Conservation (phyloP, 164 flowering plant species). For the Magnolia changhungtana region DNA sequence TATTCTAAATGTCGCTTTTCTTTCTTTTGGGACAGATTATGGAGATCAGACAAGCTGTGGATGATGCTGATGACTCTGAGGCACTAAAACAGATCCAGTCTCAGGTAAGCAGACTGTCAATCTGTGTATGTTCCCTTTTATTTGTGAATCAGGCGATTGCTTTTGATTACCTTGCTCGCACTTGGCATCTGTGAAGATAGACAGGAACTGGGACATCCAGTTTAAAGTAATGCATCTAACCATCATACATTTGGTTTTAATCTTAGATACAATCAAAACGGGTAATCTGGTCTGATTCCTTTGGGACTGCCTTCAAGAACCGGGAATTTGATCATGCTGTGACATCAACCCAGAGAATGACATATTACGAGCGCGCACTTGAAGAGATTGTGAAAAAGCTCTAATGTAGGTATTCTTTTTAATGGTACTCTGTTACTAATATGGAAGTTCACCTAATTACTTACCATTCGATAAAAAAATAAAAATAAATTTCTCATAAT, state of each 20-base stretch:
- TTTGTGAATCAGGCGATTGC: not conserved
- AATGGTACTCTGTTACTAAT: not conserved
- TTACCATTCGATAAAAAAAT: not conserved
- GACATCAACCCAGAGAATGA: constrained; percentile 66
- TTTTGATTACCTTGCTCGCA: not conserved
- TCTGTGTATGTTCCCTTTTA: not conserved
- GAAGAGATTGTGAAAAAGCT: constrained; percentile 72
- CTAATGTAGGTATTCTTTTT: constrained; percentile 17
- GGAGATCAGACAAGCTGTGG: constrained; percentile 92
- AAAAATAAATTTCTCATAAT: not conserved
- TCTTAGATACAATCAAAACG: constrained; percentile 57
- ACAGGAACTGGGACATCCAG: not conserved
- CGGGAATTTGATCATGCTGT: constrained; percentile 57
- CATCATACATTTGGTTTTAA: not conserved
- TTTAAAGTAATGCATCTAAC: not conserved
- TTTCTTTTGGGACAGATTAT: constrained; percentile 45
- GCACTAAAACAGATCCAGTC: constrained; percentile 50
- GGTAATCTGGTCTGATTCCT: constrained; percentile 47
- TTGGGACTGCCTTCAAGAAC: constrained; percentile 49
- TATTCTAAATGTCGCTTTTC: not conserved
- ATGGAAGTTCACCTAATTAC: too few relatives aligned
- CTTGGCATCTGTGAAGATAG: not conserved
- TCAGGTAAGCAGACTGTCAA: constrained; percentile 42
- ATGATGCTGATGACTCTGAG: constrained; percentile 59
- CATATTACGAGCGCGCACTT: constrained; percentile 66